phyloP scores from a whole-genome alignment of 139 green algal species.

The Picochlorum sp. region DNA sequence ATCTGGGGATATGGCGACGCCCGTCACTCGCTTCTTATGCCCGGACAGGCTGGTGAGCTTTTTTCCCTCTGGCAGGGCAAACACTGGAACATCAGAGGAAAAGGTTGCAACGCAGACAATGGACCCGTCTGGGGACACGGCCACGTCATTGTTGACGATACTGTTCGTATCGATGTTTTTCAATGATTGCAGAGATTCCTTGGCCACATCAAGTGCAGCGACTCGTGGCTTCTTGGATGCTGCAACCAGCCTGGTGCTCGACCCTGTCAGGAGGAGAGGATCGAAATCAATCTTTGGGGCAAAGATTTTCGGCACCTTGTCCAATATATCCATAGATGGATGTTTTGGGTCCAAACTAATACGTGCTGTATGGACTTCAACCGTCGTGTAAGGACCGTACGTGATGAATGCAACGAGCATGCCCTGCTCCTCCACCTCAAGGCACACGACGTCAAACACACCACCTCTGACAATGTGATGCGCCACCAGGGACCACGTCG shows the following conservation, averaged over 20 bases:
- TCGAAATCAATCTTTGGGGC: too few species aligned
- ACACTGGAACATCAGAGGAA: slow-evolving; percentile 39
- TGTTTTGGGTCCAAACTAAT: too few species aligned
- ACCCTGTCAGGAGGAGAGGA: too few species aligned
- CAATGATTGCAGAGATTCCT: neutral
- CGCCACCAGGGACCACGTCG: too few species aligned
- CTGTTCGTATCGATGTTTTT: slow-evolving; percentile 16
- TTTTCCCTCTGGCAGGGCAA: slow-evolving; percentile 16
- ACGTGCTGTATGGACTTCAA: too few species aligned
- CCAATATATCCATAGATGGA: too few species aligned
- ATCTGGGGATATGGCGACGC: slow-evolving; percentile 36
- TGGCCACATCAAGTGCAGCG: neutral
- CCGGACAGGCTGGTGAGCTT: slow-evolving; percentile 29
- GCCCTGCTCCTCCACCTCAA: too few species aligned
- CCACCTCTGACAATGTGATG: too few species aligned
- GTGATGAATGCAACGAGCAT: too few species aligned
- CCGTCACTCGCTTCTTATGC: neutral
- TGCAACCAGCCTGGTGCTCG: neutral
- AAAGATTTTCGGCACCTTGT: too few species aligned
- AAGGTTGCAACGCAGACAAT: slow-evolving; percentile 41
- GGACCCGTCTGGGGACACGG: slow-evolving; percentile 27
- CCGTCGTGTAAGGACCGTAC: too few species aligned
- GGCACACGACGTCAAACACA: too few species aligned
- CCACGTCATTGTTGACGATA: slow-evolving; percentile 28
- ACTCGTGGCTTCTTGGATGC: slow-evolving; percentile 2